Base-by-base conservation (phyloP, 176 grass and related monocot species). In the Pontederia crassipes region DNA sequence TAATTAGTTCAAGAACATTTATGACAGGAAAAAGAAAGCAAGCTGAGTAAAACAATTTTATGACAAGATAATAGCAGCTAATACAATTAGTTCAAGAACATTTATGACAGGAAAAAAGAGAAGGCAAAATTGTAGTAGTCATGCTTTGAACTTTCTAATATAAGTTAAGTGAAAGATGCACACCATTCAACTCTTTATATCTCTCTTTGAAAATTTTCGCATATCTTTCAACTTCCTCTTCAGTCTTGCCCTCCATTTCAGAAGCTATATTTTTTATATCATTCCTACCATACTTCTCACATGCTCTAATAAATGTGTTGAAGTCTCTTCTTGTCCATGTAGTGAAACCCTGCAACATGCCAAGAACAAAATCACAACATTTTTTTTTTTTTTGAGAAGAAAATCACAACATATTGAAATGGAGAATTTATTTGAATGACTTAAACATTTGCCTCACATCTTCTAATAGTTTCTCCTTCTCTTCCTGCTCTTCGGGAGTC, bases 221-320 rank as follows among this genome's bases (percentile, higher is more conserved):
- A 83, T 98, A 98, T 66, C 79, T 81, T 54, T 88, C 84, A 54
- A 98, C 93, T 80, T 98, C 93, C 64, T 98, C 93, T 78, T 98
- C 87, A 46, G 87, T 81, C 71, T 98, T 98, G 32, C 93, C 87
- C 58, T 98, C 93, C 64, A 92, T 85, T 75, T 98, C 93, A 77
- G 76, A 80, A 66, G 84, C 82, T 79, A 98, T 92, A 76, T 68
- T 83, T 71, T 86, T 98, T 17, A 98, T 89, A 65, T 92, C 93
- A 85, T 79, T 92, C 27, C 93, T 82, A 17, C 93, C 93, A 78
- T 88, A 92, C 58, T 89, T 98, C 79, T 98, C 93, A 67, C 93
- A 98, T 53, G 93, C 87, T 67, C 93, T 78, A 48, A 89, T 88
- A 52, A 98, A 98, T 69, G 93, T 78, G 57, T 89, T 92, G 72